phyloP scores from a whole-genome alignment of 768 basidiomycete genomes.

The Multifurca ochricompacta region DNA sequence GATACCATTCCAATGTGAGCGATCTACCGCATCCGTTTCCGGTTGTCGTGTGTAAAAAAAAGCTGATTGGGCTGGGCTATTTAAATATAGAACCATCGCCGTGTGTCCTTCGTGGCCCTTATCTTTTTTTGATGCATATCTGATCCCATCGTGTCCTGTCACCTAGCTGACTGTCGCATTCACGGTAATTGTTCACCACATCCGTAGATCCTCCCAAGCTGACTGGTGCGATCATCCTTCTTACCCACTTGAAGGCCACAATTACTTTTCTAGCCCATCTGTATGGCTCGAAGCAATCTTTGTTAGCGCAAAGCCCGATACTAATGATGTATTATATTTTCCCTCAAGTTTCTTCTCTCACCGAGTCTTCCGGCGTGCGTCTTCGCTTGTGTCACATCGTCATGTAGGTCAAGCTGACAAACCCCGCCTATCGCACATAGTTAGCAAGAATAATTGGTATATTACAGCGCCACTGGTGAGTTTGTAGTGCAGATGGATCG shows the following conservation, averaged over 20 bases:
- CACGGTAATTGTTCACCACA: neutral
- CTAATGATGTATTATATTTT: neutral
- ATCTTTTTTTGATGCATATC: neutral
- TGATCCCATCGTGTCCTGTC: neutral
- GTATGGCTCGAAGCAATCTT: neutral
- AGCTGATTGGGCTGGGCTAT: too few relatives aligned
- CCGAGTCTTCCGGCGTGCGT: slow-evolving; percentile 8
- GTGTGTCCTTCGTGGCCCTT: neutral
- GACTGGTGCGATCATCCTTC: neutral
- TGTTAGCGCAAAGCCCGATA: neutral
- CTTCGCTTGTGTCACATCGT: neutral
- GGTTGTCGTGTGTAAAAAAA: neutral
- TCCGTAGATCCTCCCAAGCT: neutral
- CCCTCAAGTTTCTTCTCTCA: slow-evolving; percentile 5
- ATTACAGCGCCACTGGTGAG: slow-evolving; percentile 10
- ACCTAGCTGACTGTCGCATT: slow-evolving; percentile 9
- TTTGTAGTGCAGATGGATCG: too few relatives aligned
- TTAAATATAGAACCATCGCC: neutral
- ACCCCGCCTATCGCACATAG: neutral
- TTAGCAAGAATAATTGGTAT: slow-evolving; percentile 5
- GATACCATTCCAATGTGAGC: slow-evolving; percentile 5
- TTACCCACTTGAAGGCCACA: neutral
- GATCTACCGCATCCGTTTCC: neutral
- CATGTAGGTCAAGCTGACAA: neutral
- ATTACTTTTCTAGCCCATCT: slow-evolving; percentile 6